These are phyloP conservation scores for Eucalyptus tenuipes DNA, from an alignment of 345 rosid genomes.

Conservation along the genomic window DNA sequence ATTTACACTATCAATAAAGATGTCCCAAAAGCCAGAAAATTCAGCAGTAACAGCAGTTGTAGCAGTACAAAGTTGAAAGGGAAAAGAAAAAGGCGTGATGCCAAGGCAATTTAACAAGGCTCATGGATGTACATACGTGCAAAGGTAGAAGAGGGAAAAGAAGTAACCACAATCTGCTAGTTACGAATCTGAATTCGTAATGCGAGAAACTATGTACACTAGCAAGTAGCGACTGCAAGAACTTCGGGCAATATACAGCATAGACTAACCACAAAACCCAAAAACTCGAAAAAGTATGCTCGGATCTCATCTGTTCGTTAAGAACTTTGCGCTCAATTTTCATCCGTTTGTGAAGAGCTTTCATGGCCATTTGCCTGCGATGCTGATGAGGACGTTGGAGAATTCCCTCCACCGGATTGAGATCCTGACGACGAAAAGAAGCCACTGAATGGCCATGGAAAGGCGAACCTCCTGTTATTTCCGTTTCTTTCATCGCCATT, in stretches of 20 bases:
- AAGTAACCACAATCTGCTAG: neutral
- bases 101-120: neutral
- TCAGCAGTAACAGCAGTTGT: neutral
- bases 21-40: neutral
- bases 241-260: neutral
- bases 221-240: neutral
- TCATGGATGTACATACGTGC: neutral
- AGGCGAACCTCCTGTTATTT: conserved; percentile 53
- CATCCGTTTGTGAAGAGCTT: conserved; percentile 18
- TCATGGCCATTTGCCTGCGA: conserved; percentile 10
- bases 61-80: neutral
- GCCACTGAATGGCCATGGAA: conserved; percentile 80
- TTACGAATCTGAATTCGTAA: neutral
- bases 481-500: conserved; percentile 40
- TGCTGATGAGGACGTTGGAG: conserved; percentile 20
- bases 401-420: conserved; percentile 29
- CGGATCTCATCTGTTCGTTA: neutral
- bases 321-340: neutral
- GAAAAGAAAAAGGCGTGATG: neutral
- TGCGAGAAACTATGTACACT: neutral
- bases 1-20: neutral
- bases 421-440: conserved; percentile 56
- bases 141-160: neutral
- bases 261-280: neutral
- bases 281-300: neutral